Evolutionary conservation across 73 alveolate species (phyloP), one percentile per base, ranked within the genome.

Genomic region (Symbiodinium pilosum): DNA sequence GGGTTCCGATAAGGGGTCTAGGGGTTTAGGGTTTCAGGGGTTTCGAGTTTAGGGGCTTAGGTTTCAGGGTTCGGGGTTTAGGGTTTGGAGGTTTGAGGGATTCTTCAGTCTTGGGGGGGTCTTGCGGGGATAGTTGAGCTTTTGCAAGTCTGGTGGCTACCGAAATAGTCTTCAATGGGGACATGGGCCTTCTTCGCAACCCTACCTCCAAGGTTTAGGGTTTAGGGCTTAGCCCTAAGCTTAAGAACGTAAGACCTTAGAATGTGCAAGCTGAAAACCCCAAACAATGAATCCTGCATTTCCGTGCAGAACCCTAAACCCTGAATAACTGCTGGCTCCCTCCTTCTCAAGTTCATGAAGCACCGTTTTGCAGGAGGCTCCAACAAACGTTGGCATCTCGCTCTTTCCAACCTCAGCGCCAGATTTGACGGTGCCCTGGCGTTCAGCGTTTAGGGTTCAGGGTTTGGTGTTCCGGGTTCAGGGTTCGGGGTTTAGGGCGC

Each of bases 321-420:
- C n/a, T n/a, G n/a, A n/a, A n/a, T n/a, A n/a, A n/a, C n/a, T n/a
- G n/a, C n/a, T n/a, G n/a, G n/a, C n/a, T n/a, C n/a, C n/a, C n/a
- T n/a, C n/a, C n/a, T n/a, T n/a, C n/a, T n/a, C n/a, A n/a, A n/a
- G n/a, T n/a, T n/a, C n/a, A n/a, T n/a, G n/a, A n/a, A n/a, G n/a
- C n/a, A n/a, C n/a, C n/a, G n/a, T n/a, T n/a, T n/a, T n/a, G 52
- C 94, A 87, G 94, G 94, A 52, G 39, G 59, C 84, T 11, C 94
- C 94, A 3, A 16, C 59, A 85, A 52, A 28, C 3, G 28, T 30
- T 32, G 94, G 94, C 84, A 87, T 87, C 34, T 87, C 94, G 14
- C 94, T 87, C 20, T 87, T 87, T 64, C 94, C 94, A 39, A 30
- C 39, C 21, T n/a, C 84, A 0, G 32, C 84, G 11, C 94, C 94